Percentiles rank a stretch among this genome's conserved stretches.
Evolutionary conservation across 2,329 filamentous ascomycete genomes (phyloP).

Genomic region (Graphium sp.): DNA sequence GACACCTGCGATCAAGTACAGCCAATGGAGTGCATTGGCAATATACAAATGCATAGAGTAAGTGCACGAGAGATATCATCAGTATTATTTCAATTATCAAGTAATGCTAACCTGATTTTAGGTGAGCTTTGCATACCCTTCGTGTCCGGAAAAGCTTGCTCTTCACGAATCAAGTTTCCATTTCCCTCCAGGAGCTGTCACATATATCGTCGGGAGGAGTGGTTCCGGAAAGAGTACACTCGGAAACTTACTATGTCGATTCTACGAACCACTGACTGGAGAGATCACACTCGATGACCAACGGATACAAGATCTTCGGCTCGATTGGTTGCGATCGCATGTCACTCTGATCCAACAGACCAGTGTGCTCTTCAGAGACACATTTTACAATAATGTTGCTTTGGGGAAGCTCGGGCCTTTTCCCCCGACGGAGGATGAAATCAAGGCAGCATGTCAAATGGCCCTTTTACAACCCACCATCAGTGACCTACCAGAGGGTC

Average conservation of each 20-base stretch:
- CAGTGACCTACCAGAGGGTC: conserved; percentile 45
- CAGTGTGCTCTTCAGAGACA: conserved; percentile 67
- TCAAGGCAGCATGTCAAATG: conserved; percentile 45
- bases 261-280: conserved; percentile 54
- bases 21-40: too few relatives aligned
- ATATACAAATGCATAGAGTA: too few relatives aligned
- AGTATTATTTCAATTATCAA: too few relatives aligned
- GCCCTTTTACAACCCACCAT: conserved; percentile 56
- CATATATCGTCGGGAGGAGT: conserved; percentile 70
- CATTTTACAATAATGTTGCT: conserved; percentile 60
- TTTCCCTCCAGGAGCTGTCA: conserved; percentile 56
- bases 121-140: conserved; percentile 70
- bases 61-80: too few relatives aligned
- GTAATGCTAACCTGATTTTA: too few relatives aligned
- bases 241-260: conserved; percentile 59
- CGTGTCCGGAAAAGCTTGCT: conserved; percentile 40
- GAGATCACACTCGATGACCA: conserved; percentile 52
- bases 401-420: conserved; percentile 42
- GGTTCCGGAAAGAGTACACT: conserved; percentile 90
- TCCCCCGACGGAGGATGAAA: conserved; percentile 30
- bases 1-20: too few relatives aligned
- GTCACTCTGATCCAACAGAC: conserved; percentile 72
- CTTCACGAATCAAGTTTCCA: conserved; percentile 46
- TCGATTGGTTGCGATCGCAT: conserved; percentile 59
- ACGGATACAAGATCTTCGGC: conserved; percentile 42